Evolutionary conservation across 148 eudicot genomes (phyloP), one percentile per base, ranked within the genome.

Genomic region (Rheum nobile): DNA sequence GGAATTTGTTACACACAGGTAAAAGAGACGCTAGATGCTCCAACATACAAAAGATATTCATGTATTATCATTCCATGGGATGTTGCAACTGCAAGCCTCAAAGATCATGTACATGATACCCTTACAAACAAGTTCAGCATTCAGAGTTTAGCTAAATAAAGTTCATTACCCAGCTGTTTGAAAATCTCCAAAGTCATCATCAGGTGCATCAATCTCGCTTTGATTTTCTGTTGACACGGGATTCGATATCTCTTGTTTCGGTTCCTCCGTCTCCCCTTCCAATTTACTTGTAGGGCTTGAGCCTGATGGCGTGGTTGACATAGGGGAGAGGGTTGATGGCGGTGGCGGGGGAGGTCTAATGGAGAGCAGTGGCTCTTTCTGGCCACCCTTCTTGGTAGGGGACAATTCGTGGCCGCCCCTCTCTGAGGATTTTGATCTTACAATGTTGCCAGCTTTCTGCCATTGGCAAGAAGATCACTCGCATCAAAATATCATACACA

Each of bases 151-250:
- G 72, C 73, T 55, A 75, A 26, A 35, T 24, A 71, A 16, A 71
- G 67, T 19, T 47, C 38, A 75, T 83, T 74, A 85, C 55, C 83
- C 76, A 46, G 99, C 99, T 6, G 91, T 82, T 81, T 95, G 99
- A 82, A 95, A 95, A 86, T 95, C 99, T 24, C 97, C 99, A 61
- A 91, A 95, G 73, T 95, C 99, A 19, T 95, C 96, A 42, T 95
- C 97, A 28, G 84, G 89, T 63, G 79, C 48, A 78, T 87, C 89
- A 71, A 81, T 87, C 28, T 82, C 46, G 68, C 41, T 81, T 77
- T 73, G 81, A 55, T 65, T 72, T 76, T 83, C 86, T 35, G 59
- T 72, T 21, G 85, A 52, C 67, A 78, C 84, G 43, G 75, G 52
- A 75, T 74, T 73, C 8, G 83, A 44, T 46, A 82, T 63, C 75